Evolutionary conservation across 2,329 filamentous ascomycete species (phyloP).

Genomic region (Penicillium decumbens): DNA sequence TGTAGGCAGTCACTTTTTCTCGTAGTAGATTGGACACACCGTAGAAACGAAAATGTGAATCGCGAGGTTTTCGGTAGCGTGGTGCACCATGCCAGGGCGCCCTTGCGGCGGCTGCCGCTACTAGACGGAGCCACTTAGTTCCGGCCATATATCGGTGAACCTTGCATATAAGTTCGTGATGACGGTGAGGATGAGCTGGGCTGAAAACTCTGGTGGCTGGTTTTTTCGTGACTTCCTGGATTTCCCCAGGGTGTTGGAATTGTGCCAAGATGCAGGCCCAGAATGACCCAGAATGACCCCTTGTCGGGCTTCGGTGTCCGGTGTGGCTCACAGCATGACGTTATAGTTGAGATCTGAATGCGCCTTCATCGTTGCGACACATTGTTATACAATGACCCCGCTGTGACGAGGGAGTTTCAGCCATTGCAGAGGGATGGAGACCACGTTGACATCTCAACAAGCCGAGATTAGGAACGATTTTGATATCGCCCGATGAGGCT

Average conservation of each 20-base stretch:
- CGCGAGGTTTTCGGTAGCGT: background rate
- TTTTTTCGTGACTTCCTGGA: background rate
- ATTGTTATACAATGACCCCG: background rate
- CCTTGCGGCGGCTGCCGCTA: conserved; percentile 17
- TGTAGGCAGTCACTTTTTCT: conserved; percentile 14
- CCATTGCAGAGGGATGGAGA: background rate
- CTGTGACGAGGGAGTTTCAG: background rate
- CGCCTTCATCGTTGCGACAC: background rate
- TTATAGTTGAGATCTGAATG: background rate
- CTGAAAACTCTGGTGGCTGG: background rate
- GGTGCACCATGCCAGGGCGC: conserved; percentile 9
- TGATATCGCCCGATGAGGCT: background rate
- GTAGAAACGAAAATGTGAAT: background rate
- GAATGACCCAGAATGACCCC: background rate
- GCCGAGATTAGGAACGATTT: background rate
- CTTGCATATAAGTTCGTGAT: conserved; percentile 14
- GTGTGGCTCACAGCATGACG: background rate
- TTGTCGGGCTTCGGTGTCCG: background rate
- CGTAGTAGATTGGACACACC: conserved; percentile 3
- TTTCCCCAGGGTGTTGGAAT: background rate
- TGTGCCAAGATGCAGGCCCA: background rate
- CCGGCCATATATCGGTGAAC: conserved; percentile 9
- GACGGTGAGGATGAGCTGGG: conserved; percentile 1
- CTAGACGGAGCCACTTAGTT: conserved; percentile 6
- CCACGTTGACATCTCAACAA: background rate